Base-by-base conservation (phyloP, 2,329 filamentous ascomycete genomes). In the Biscogniauxia mediterranea region DNA sequence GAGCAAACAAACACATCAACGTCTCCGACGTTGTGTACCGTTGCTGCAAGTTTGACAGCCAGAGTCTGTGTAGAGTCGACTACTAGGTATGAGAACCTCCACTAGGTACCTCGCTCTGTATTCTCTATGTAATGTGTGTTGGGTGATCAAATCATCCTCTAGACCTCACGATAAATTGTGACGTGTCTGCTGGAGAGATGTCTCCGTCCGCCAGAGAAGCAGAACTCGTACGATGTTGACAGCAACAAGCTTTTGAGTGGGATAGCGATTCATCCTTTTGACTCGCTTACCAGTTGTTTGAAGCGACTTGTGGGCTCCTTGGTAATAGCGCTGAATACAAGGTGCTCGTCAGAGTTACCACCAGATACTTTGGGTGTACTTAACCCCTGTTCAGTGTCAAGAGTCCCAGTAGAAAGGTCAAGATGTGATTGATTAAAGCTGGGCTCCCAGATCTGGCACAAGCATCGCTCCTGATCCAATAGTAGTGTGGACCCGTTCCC, bases 31-130 rank as follows among this genome's bases (percentile, higher is more conserved):
- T 58, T 57, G 70, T 70, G 69, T 58, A 55, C 61, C 70, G 46
- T 66, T 61, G 59, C 67, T 72, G 69, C 68, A 66, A 66, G 69
- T 71, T 70, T 72, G 70, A 65, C 70, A 72, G 69, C 63, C 68
- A 55, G 52, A 21, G 51, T 50, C 19, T 32, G 23, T 25, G 19
- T 21, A 21, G 26, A 11, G 6, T n/a, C n/a, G n/a, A n/a, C n/a
- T n/a, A n/a, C n/a, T n/a, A n/a, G n/a, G n/a, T 11, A 17, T 49
- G 54, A 23, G 19, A 52, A 13, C 9, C 23, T 26, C n/a, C 28
- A 54, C 19, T 17, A 23, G 23, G 23, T 23, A 52, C 8, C 19
- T 52, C 17, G 21, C 8, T 21, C 19, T 52, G 19, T 52, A 17
- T 32, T 9, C 28, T 32, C 23, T 32, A 32, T 9, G 20, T 52